phyloP scores from a whole-genome alignment of 2,329 filamentous ascomycete species.

The Colletotrichum nymphaeae region DNA sequence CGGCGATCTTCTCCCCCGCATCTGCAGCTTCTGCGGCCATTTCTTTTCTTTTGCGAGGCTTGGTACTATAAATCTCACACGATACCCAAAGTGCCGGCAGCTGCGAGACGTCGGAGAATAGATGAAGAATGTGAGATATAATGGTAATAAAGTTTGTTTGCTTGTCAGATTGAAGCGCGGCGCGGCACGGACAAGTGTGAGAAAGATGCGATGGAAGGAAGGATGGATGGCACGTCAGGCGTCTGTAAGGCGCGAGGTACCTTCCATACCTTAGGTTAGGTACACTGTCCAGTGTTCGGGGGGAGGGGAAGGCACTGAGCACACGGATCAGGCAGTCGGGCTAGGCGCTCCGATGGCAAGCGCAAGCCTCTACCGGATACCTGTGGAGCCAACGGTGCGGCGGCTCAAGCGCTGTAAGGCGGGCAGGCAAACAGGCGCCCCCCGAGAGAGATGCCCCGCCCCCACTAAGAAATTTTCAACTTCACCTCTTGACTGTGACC shows the following conservation, averaged over 20 bases:
- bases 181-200: conserved; percentile 19
- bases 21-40: conserved; percentile 31
- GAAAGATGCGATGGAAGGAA: conserved; percentile 9
- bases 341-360: not conserved
- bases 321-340: not conserved
- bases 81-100: conserved; percentile 13
- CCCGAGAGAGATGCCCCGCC: conserved; percentile 17
- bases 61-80: conserved; percentile 1
- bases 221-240: not conserved
- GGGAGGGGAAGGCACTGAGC: not conserved
- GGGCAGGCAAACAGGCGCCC: not conserved
- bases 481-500: conserved; percentile 26
- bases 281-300: not conserved
- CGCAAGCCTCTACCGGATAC: not conserved
- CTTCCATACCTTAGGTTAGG: not conserved
- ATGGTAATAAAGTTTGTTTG: conserved; percentile 31
- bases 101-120: conserved; percentile 28
- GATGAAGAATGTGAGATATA: conserved; percentile 28
- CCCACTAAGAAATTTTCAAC: conserved; percentile 36
- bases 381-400: conserved; percentile 31
- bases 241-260: not conserved
- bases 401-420: conserved; percentile 30
- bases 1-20: conserved; percentile 54
- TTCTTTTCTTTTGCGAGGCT: conserved; percentile 13
- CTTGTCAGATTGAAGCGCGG: not conserved